phyloP scores from a whole-genome alignment of 106 monocot species.

The Alisma plantagoaquatica region DNA sequence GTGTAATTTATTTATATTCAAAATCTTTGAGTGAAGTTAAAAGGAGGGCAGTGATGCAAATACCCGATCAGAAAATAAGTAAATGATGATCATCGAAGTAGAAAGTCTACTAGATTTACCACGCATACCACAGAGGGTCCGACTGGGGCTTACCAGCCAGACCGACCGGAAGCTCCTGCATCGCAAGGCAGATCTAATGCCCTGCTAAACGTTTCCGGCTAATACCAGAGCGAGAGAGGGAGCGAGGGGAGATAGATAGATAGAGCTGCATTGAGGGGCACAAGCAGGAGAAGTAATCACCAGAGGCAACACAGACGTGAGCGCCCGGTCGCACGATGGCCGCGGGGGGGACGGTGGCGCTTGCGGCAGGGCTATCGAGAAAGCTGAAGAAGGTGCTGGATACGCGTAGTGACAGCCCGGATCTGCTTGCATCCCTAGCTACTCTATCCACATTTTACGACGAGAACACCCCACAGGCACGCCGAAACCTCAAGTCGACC shows the following conservation, averaged over 20 bases:
- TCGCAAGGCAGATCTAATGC: too few relatives aligned
- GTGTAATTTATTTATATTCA: too few relatives aligned
- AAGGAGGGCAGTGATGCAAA: too few relatives aligned
- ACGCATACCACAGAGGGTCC: too few relatives aligned
- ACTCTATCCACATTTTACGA: conserved; percentile 74
- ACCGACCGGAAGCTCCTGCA: too few relatives aligned
- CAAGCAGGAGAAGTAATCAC: neutral
- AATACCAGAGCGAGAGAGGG: conserved; percentile 10
- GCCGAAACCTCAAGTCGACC: conserved; percentile 70
- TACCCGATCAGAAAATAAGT: too few relatives aligned
- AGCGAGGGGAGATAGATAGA: neutral
- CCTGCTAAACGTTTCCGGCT: too few relatives aligned
- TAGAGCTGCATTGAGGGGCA: neutral
- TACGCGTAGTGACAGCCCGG: conserved; percentile 70
- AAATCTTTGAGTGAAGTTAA: too few relatives aligned
- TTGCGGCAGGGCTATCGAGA: conserved; percentile 61
- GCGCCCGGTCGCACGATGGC: too few relatives aligned
- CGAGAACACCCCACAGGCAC: conserved; percentile 72
- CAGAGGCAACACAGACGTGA: neutral
- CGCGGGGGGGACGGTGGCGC: conserved; percentile 16
- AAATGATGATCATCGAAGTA: too few relatives aligned
- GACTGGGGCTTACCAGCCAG: too few relatives aligned
- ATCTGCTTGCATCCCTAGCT: conserved; percentile 62
- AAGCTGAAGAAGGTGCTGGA: conserved; percentile 88
- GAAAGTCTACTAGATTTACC: too few relatives aligned